phyloP scores from a whole-genome alignment of 768 basidiomycete genomes.

The Serendipita sp. region DNA sequence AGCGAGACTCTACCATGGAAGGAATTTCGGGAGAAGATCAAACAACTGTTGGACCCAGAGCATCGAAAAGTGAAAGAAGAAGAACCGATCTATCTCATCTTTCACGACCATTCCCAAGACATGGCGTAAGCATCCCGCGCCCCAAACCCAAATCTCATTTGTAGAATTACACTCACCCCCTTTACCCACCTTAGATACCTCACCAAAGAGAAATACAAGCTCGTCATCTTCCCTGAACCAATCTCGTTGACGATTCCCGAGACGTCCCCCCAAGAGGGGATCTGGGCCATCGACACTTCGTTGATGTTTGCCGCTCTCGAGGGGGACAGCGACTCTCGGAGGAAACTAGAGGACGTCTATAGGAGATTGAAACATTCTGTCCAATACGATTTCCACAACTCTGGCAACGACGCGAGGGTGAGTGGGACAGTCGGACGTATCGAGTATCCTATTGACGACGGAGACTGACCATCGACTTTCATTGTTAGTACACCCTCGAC shows the following conservation, averaged over 20 bases:
- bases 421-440: slow-evolving; percentile 15
- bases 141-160: background rate
- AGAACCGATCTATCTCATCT: slow-evolving; percentile 52
- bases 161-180: background rate
- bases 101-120: slow-evolving; percentile 66
- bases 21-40: slow-evolving; percentile 37
- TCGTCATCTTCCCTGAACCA: slow-evolving; percentile 38
- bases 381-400: slow-evolving; percentile 51
- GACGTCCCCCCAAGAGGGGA: slow-evolving; percentile 29
- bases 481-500: slow-evolving; percentile 47
- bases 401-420: slow-evolving; percentile 75
- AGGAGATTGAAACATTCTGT: slow-evolving; percentile 42
- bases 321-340: slow-evolving; percentile 38
- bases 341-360: slow-evolving; percentile 45
- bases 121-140: slow-evolving; percentile 35
- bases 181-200: background rate
- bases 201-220: background rate
- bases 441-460: background rate
- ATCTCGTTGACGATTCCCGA: slow-evolving; percentile 45
- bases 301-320: slow-evolving; percentile 61
- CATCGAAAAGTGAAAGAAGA: slow-evolving; percentile 16
- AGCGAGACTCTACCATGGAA: slow-evolving; percentile 37
- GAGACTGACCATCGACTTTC: background rate
- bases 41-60: slow-evolving; percentile 24
- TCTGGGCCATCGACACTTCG: slow-evolving; percentile 57